phyloP scores from a whole-genome alignment of 1,139 yeast genomes.

The Pneumocystis canis region DNA sequence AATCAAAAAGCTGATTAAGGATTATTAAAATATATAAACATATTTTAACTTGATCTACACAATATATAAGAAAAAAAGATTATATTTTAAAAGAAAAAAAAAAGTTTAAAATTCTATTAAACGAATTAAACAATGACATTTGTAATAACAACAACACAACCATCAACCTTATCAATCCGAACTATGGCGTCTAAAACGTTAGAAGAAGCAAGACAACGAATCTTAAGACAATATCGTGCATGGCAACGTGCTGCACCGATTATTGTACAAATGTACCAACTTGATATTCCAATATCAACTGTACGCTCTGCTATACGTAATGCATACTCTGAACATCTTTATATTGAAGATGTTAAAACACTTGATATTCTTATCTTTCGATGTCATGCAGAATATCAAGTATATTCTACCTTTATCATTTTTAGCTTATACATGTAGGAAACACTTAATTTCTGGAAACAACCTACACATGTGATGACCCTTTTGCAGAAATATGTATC shows the following conservation, averaged over 20 bases:
- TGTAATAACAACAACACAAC: constrained; percentile 17
- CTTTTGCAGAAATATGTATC: constrained; percentile 22
- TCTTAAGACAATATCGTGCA: constrained; percentile 57
- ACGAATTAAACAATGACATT: neutral
- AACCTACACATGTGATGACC: constrained; percentile 70
- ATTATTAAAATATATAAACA: no score
- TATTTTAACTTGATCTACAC: no score
- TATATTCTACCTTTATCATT: neutral
- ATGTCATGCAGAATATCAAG: constrained; percentile 80
- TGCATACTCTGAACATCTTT: constrained; percentile 76
- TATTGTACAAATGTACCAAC: constrained; percentile 39
- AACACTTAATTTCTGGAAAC: constrained; percentile 81
- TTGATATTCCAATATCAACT: constrained; percentile 69
- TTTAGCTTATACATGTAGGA: constrained; percentile 26
- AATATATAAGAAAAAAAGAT: no score
- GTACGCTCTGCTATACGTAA: constrained; percentile 77
- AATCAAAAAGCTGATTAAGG: no score
- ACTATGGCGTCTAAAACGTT: constrained; percentile 52
- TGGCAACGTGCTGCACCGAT: constrained; percentile 38
- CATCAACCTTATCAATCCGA: constrained; percentile 76
- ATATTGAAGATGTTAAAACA: constrained; percentile 49
- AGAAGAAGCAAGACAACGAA: constrained; percentile 49
- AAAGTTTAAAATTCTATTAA: neutral
- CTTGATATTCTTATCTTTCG: constrained; percentile 50
- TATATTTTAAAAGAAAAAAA: neutral